These are phyloP conservation scores for Colletotrichum costaricense DNA, from an alignment of 2,329 filamentous ascomycete genomes.

Conservation along the genomic window DNA sequence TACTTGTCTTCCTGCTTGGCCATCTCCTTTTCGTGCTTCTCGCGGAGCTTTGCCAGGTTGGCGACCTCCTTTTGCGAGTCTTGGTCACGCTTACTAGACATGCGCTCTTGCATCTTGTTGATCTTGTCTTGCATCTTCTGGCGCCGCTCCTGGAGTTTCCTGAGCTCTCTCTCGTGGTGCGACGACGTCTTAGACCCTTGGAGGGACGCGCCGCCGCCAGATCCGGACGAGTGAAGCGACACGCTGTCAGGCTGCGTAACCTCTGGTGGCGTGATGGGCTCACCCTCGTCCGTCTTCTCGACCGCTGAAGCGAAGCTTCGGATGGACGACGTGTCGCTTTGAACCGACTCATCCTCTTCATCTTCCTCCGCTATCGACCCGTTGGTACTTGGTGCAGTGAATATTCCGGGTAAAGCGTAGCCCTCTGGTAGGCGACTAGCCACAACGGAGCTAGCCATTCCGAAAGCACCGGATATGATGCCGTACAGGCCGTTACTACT, in stretches of 20 bases:
- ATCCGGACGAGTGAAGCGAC: conserved; percentile 52
- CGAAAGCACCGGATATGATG: conserved; percentile 65
- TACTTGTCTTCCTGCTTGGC: conserved; percentile 76
- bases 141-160: conserved; percentile 70
- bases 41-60: conserved; percentile 66
- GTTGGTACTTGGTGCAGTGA: conserved; percentile 40
- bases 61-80: conserved; percentile 61
- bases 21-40: conserved; percentile 72
- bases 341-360: conserved; percentile 42
- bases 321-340: conserved; percentile 59
- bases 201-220: conserved; percentile 34
- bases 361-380: conserved; percentile 45
- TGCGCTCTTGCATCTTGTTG: conserved; percentile 63
- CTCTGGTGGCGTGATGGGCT: conserved; percentile 31
- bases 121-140: conserved; percentile 73
- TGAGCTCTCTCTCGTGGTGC: conserved; percentile 72
- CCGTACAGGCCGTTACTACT: conserved; percentile 63
- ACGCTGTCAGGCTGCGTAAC: conserved; percentile 30
- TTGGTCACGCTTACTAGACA: conserved; percentile 56
- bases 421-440: conserved; percentile 50
- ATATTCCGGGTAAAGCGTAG: conserved; percentile 40
- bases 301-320: conserved; percentile 62
- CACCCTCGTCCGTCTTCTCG: conserved; percentile 48
- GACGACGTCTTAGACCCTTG: conserved; percentile 44
- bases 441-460: conserved; percentile 60